phyloP scores from a whole-genome alignment of 2,329 filamentous ascomycete genomes.

The Aspergillus jensenii region DNA sequence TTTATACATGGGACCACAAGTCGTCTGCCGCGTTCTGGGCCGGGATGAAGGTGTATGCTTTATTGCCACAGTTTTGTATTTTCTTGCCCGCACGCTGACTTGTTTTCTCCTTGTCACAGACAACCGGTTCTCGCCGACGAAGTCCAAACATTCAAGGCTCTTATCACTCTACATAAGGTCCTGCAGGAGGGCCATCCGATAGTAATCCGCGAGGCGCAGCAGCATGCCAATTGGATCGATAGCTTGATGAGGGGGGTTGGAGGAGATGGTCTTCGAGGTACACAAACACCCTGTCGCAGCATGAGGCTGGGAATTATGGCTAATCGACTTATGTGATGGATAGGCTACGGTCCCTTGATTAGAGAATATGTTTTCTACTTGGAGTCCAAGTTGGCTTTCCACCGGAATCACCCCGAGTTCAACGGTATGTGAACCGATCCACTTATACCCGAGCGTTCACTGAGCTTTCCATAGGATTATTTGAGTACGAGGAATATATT shows the following conservation, averaged over 20 bases:
- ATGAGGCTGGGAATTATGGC: neutral
- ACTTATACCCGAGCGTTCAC: neutral
- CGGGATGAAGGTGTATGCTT: slow-evolving; percentile 90
- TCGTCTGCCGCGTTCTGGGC: slow-evolving; percentile 94
- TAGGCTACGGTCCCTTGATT: slow-evolving; percentile 84
- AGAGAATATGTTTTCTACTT: slow-evolving; percentile 96
- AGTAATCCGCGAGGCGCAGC: slow-evolving; percentile 82
- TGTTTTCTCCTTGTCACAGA: slow-evolving; percentile 45
- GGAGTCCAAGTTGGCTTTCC: slow-evolving; percentile 92
- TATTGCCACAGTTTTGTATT: neutral
- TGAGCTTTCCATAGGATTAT: slow-evolving; percentile 58
- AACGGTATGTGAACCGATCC: slow-evolving; percentile 61
- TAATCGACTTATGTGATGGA: slow-evolving; percentile 7
- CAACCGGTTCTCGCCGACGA: slow-evolving; percentile 98
- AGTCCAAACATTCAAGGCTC: slow-evolving; percentile 96
- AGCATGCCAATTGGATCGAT: slow-evolving; percentile 87
- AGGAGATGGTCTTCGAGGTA: slow-evolving; percentile 79
- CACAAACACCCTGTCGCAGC: slow-evolving; percentile 5
- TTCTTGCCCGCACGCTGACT: slow-evolving; percentile 1
- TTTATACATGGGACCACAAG: slow-evolving; percentile 99
- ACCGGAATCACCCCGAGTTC: slow-evolving; percentile 95
- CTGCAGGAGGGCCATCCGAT: slow-evolving; percentile 93
- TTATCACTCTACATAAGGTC: slow-evolving; percentile 97
- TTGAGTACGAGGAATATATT: slow-evolving; percentile 99
- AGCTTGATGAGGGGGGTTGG: slow-evolving; percentile 80